These are phyloP conservation scores for Phytophthora podocarpi DNA, from an alignment of 352 stramenopile genomes.

Conservation along the genomic window DNA sequence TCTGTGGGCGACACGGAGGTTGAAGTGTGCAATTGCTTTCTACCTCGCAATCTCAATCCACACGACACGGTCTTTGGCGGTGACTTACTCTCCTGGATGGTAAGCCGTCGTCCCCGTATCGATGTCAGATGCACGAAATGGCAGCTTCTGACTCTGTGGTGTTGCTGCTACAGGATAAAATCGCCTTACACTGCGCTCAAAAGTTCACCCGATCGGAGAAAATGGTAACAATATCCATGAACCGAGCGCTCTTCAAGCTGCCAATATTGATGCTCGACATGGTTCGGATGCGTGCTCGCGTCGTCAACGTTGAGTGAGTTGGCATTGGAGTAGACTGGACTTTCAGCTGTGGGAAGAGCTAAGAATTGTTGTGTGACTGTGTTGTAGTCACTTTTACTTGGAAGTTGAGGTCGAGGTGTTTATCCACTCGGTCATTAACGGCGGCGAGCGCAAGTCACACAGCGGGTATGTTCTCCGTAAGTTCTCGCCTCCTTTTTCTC, in stretches of 20 bases:
- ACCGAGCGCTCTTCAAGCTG: constrained; percentile 66
- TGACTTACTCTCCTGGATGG: constrained; percentile 56
- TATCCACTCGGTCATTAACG: constrained; percentile 27
- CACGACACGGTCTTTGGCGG: constrained; percentile 67
- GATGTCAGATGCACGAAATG: no score
- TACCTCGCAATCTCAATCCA: constrained; percentile 60
- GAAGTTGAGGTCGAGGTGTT: constrained; percentile 63
- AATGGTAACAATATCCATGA: constrained; percentile 74
- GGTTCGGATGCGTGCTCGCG: constrained; percentile 55
- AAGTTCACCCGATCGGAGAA: constrained; percentile 67
- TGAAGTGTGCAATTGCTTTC: constrained; percentile 62
- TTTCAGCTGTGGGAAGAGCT: no score
- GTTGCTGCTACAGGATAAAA: constrained; percentile 40
- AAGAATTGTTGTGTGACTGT: no score
- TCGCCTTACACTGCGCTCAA: constrained; percentile 59
- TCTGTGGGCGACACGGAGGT: constrained; percentile 50
- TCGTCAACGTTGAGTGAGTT: constrained; percentile 44
- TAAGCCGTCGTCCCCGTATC: no score
- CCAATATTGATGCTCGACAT: constrained; percentile 53
- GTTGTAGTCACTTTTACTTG: constrained; percentile 36
- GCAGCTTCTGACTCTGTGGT: no score
- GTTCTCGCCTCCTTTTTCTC: no score
- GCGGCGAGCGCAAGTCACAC: constrained; percentile 41
- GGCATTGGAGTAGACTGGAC: no score
- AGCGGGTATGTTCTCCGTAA: constrained; percentile 35